These are phyloP conservation scores for Hypoxylon sp. DNA, from an alignment of 2,329 filamentous ascomycete species.

Conservation along the genomic window DNA sequence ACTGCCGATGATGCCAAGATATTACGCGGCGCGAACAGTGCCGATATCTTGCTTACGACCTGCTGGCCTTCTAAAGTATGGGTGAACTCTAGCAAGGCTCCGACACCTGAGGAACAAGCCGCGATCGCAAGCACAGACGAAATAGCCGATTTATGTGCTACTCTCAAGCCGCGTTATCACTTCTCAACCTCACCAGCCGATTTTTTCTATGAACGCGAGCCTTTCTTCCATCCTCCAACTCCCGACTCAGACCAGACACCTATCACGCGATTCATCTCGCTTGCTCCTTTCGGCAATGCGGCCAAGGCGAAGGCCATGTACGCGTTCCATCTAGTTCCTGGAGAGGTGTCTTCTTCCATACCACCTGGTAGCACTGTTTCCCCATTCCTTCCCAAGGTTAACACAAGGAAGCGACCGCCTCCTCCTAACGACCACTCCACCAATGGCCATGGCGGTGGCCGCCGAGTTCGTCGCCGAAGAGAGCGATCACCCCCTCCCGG, in stretches of 20 bases:
- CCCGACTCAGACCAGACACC: conserved; percentile 66
- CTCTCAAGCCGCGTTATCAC: conserved; percentile 92
- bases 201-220: conserved; percentile 91
- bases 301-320: conserved; percentile 86
- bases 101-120: conserved; percentile 68
- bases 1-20: conserved; percentile 81
- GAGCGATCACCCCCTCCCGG: conserved; percentile 72
- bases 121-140: conserved; percentile 72
- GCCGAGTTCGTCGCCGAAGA: conserved; percentile 62
- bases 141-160: conserved; percentile 82
- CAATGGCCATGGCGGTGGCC: conserved; percentile 61
- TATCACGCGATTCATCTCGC: conserved; percentile 90
- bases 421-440: conserved; percentile 58
- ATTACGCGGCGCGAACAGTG: conserved; percentile 80
- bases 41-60: conserved; percentile 89
- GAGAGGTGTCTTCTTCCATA: conserved; percentile 71
- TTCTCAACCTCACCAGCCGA: conserved; percentile 76
- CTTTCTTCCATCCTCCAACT: conserved; percentile 79
- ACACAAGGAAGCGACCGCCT: conserved; percentile 71
- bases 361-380: conserved; percentile 82
- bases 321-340: conserved; percentile 79
- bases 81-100: conserved; percentile 74
- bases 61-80: conserved; percentile 86
- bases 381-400: conserved; percentile 71
- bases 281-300: conserved; percentile 83